These are phyloP conservation scores for Scheffersomyces lignicola DNA, from an alignment of 1,139 yeast genomes.

Conservation along the genomic window DNA sequence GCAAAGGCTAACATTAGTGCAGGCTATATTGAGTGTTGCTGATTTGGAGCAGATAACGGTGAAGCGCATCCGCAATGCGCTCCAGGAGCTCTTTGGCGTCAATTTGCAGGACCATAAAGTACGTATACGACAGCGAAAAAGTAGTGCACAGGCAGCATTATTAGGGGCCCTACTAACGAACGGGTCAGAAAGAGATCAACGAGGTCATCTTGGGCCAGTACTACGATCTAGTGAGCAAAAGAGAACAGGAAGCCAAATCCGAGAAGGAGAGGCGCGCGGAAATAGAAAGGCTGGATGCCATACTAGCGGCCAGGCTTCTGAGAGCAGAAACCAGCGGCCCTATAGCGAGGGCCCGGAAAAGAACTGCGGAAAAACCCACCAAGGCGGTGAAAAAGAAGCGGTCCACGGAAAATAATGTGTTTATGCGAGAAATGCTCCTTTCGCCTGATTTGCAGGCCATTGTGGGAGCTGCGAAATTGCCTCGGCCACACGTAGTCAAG, in stretches of 20 bases:
- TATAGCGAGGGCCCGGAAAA: conserved; percentile 4
- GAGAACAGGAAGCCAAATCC: conserved; percentile 28
- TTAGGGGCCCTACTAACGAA: conserved; percentile 14
- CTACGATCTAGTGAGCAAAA: conserved; percentile 43
- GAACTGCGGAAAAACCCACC: conserved; percentile 10
- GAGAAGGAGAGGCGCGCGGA: conserved; percentile 29
- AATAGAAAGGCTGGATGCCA: conserved; percentile 41
- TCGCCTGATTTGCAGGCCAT: conserved; percentile 53
- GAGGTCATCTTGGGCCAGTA: conserved; percentile 62
- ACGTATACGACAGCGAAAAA: conserved; percentile 18
- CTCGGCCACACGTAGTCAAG: conserved; percentile 75
- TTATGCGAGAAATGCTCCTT: conserved; percentile 41
- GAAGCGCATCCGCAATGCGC: conserved; percentile 66
- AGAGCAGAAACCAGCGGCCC: conserved; percentile 22
- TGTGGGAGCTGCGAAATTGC: conserved; percentile 37
- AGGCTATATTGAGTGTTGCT: conserved; percentile 76
- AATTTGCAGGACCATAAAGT: conserved; percentile 54
- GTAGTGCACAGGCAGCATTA: background rate
- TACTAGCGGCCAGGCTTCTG: conserved; percentile 49
- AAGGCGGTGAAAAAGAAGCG: conserved; percentile 10
- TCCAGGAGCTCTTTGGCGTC: conserved; percentile 64
- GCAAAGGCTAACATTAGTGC: conserved; percentile 22
- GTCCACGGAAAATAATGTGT: conserved; percentile 20
- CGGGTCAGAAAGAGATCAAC: conserved; percentile 51
- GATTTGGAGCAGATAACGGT: conserved; percentile 72